Evolutionary conservation across 2,329 filamentous ascomycete genomes (phyloP), one percentile per base, ranked within the genome.

Genomic region (Colletotrichum graminicola): DNA sequence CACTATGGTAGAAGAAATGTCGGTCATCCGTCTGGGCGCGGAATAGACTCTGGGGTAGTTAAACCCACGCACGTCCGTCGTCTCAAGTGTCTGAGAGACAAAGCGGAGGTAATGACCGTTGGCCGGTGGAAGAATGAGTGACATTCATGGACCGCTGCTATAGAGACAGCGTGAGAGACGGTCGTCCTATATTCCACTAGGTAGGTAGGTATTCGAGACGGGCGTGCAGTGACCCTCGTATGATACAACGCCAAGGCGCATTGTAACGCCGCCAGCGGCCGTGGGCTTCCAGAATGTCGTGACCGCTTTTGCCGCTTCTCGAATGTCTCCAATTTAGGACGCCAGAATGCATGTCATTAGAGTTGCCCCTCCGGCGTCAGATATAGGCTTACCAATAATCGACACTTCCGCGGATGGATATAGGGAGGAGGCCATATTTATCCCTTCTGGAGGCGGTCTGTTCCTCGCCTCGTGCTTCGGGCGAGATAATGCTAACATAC

Each of bases 201-300:
- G 41, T 21, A 34, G 32, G 3, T 32, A 43, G 6, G 43, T n/a
- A 21, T 66, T 56, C 39, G 67, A 71, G 45, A 62, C 56, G 67
- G 47, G 26, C 56, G 56, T 62, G 63, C 49, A 47, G 16, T 54
- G 10, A 26, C 47, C 39, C 29, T 36, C 26, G 59, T 62, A 62
- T 62, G 43, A 26, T 62, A 61, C 29, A 49, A 57, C 45, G 36
- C 64, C 41, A 54, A 43, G 43, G 52, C 56, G 41, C 23, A 54
- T 14, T 34, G 34, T 63, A 67, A 64, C 63, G 56, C 57, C 43
- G 51, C 43, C 57, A 62, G 62, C 68, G 57, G 64, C 68, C 57
- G 57, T 67, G 68, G 57, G 68, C 64, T 71, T 71, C 68, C 68
- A 71, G 68, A 71, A 68, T 29, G 32, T n/a, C 23, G 23, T 60